phyloP scores from a whole-genome alignment of 805 yeast species.

The Sporopachydermia lactativora region DNA sequence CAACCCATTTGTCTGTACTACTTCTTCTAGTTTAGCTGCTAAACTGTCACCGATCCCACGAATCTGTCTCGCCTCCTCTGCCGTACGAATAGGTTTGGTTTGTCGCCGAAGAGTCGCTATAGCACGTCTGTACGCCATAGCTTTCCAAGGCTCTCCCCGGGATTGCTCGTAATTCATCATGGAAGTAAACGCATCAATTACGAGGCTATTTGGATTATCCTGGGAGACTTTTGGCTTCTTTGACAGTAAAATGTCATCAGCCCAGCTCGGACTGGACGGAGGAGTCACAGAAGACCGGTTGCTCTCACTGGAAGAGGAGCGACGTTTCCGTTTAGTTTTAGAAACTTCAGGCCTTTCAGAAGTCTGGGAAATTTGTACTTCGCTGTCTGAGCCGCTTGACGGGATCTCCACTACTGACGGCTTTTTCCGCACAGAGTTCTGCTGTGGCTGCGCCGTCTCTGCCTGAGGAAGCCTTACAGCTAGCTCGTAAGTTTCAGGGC shows the following conservation, averaged over 20 bases:
- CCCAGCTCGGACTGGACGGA: no score
- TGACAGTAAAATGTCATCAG: neutral
- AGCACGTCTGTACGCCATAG: constrained; percentile 30
- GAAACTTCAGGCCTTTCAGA: neutral
- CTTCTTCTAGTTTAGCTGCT: constrained; percentile 31
- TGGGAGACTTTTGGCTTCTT: neutral
- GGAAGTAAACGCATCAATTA: constrained; percentile 19
- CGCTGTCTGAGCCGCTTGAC: no score
- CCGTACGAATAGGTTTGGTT: constrained; percentile 19
- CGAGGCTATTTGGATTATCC: constrained; percentile 17
- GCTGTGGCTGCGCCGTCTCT: neutral
- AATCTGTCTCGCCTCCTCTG: constrained; percentile 24
- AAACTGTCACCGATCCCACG: constrained; percentile 29
- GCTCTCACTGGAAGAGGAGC: neutral
- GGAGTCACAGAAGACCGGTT: no score
- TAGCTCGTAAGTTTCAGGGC: no score
- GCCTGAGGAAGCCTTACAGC: no score
- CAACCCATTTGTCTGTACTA: constrained; percentile 23
- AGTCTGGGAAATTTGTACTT: neutral
- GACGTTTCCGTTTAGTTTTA: neutral
- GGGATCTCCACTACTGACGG: neutral
- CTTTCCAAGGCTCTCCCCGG: constrained; percentile 24
- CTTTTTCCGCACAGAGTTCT: no score
- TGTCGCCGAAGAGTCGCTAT: constrained; percentile 20
- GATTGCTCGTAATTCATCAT: constrained; percentile 19